A percentile compares a stretch with the other conserved stretches of the same genome.
These are phyloP conservation scores for Balamuthia mandrillaris DNA, from an alignment of 208 protist genomes.

Conservation along the genomic window DNA sequence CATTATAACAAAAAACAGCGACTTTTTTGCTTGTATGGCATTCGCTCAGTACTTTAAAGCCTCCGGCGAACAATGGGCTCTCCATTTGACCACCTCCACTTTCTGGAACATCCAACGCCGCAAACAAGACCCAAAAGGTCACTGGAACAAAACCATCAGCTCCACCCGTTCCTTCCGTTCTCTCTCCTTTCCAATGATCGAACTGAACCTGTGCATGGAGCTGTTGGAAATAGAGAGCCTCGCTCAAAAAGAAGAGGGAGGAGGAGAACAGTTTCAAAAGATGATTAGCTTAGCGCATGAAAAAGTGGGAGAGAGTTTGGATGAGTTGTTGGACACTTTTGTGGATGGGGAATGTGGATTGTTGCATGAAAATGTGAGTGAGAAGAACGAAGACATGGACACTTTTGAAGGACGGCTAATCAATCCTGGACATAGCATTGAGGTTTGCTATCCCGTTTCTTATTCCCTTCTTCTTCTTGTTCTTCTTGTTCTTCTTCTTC, in stretches of 20 bases:
- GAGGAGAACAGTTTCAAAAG: too few relatives aligned
- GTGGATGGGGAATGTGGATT: too few relatives aligned
- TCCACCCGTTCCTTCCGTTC: neutral
- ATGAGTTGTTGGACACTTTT: too few relatives aligned
- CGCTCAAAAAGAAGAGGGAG: too few relatives aligned
- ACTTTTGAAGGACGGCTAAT: constrained; percentile 22
- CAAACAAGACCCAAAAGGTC: constrained; percentile 6
- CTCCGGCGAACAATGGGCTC: neutral
- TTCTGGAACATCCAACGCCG: neutral
- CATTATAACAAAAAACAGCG: neutral
- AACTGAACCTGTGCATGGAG: constrained; percentile 36
- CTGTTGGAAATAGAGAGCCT: neutral
- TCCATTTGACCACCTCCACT: neutral
- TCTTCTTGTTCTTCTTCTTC: neutral
- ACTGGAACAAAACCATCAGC: neutral
- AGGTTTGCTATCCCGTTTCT: neutral
- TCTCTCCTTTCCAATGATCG: constrained; percentile 21
- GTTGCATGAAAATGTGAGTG: neutral
- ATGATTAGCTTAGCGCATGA: too few relatives aligned
- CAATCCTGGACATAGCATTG: constrained; percentile 28
- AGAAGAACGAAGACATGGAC: neutral
- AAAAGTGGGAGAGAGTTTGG: too few relatives aligned
- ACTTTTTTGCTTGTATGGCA: constrained; percentile 30
- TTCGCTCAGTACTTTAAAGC: neutral
- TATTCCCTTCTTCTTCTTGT: neutral